A percentile compares a stretch with the other conserved stretches of the same genome.
Evolutionary conservation across 139 green algal species (phyloP).

Genomic region (Chlorella vulgaris): DNA sequence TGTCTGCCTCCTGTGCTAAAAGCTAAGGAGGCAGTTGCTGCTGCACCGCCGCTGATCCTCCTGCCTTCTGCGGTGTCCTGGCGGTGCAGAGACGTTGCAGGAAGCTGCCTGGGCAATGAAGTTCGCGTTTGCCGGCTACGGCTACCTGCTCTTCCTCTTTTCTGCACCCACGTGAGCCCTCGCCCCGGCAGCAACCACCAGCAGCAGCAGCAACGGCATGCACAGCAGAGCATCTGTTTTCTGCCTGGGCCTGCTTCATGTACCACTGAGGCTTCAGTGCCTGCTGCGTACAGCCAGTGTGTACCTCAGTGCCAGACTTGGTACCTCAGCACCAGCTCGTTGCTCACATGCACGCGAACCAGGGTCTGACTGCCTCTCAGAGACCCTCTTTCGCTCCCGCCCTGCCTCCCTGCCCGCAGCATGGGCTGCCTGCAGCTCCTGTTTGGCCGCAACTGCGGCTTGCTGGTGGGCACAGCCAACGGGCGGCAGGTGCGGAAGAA

Average conservation of each 20-base stretch:
- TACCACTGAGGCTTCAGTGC: no score
- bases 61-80: no score
- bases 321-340: no score
- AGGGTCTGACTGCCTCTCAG: background rate
- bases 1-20: no score
- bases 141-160: conserved; percentile 62
- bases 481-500: background rate
- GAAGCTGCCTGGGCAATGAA: conserved; percentile 47
- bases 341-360: no score
- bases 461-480: conserved; percentile 14
- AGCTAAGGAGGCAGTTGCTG: no score
- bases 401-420: background rate
- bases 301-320: no score
- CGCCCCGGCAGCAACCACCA: background rate
- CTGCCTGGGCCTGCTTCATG: no score
- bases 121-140: conserved; percentile 62
- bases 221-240: no score
- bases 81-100: conserved; percentile 27
- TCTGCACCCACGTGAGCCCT: conserved; percentile 21
- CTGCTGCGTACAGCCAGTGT: no score
- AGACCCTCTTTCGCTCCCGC: background rate
- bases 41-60: no score
- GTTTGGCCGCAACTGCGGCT: conserved; percentile 49
- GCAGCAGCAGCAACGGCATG: background rate
- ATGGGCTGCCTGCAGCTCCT: conserved; percentile 52